These are phyloP conservation scores for Castanospermum australe DNA, from an alignment of 306 rosid species.

Conservation along the genomic window DNA sequence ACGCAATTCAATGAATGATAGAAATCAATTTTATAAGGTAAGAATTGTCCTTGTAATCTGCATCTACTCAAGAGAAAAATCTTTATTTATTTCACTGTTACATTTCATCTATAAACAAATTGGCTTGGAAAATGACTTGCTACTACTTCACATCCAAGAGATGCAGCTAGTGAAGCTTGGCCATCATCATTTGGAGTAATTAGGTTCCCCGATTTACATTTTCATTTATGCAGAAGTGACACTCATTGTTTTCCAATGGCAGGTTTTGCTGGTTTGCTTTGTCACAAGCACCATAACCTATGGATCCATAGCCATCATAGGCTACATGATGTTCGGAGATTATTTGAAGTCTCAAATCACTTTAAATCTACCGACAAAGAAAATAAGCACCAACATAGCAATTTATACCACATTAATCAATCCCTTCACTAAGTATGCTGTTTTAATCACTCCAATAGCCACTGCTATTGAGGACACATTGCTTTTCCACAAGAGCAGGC, in stretches of 20 bases:
- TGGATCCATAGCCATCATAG: slow-evolving; percentile 52
- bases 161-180: too few relatives aligned
- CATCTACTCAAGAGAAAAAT: neutral
- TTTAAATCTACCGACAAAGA: slow-evolving; percentile 47
- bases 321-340: slow-evolving; percentile 59
- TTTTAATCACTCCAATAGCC: slow-evolving; percentile 50
- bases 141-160: too few relatives aligned
- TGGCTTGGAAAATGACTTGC: too few relatives aligned
- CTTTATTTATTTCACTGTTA: too few relatives aligned
- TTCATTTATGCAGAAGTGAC: neutral
- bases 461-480: slow-evolving; percentile 42
- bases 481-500: neutral
- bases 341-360: slow-evolving; percentile 50
- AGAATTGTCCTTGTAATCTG: neutral
- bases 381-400: slow-evolving; percentile 45
- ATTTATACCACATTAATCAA: slow-evolving; percentile 47
- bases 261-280: slow-evolving; percentile 56
- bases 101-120: too few relatives aligned
- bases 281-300: slow-evolving; percentile 45
- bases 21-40: slow-evolving; percentile 58
- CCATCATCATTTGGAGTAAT: too few relatives aligned
- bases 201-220: neutral
- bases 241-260: neutral
- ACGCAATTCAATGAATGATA: slow-evolving; percentile 53
- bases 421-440: slow-evolving; percentile 56